Evolutionary conservation across 2,329 filamentous ascomycete species (phyloP), one percentile per base, ranked within the genome.

Genomic region (Immersiporthe knoxdaviesiana): DNA sequence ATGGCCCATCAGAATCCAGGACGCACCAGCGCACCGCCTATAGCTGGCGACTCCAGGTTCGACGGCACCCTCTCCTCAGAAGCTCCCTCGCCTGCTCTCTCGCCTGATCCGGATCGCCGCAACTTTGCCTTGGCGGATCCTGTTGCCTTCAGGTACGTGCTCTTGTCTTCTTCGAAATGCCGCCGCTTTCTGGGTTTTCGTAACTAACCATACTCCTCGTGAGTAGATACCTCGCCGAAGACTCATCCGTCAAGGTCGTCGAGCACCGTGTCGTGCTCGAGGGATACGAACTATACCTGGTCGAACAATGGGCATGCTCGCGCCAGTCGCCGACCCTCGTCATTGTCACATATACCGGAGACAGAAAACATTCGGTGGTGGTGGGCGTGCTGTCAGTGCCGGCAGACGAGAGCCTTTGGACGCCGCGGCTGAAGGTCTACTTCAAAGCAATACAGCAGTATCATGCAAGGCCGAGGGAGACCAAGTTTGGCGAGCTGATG

Each of bases 231-330:
- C 88, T 99, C 30, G 92, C 97, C 81, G 92, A 97, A 77, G 96
- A 98, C 73, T 84, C 89, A 1, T 88, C 87, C 6, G 94, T 93
- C 4, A 85, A 84, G 3, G 89, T 97, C 10, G 84, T 97, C 72
- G 88, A 94, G 74, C 90, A 91, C 66, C 88, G 89, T 67, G 85
- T 86, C 63, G 83, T 87, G 63, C 85, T 99, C 7, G 82, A 87
- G 71, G 95, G 95, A 73, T 98, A 97, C 80, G 94, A 98, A 79
- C 85, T 95, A 71, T 98, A 98, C 79, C 82, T 98, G 21, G 93
- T 98, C 73, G 96, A 98, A 79, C 96, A 99, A 84, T 99, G 96
- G 96, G 93, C 93, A 7, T 97, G 94, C 79, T 97, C 95, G 16
- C 89, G 96, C 65, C 87, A 90, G 68, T 93, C 97, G 72, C 95